These are phyloP conservation scores for Pharus latifolius DNA, from an alignment of 176 grass and related monocot genomes.

Conservation along the genomic window DNA sequence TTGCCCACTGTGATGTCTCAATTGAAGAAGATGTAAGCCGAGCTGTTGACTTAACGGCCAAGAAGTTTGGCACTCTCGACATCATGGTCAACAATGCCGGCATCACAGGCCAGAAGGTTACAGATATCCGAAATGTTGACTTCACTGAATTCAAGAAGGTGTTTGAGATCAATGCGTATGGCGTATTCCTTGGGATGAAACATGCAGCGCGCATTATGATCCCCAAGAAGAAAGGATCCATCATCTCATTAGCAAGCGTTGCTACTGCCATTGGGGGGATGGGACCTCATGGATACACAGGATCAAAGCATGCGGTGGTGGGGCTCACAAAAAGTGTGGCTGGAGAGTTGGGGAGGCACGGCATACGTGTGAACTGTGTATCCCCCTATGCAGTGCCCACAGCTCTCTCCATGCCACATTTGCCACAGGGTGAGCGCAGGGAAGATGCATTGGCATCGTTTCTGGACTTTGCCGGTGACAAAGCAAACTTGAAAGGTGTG, in stretches of 20 bases:
- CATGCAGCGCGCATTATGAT: constrained; percentile 80
- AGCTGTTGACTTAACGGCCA: constrained; percentile 31
- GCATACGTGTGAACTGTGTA: constrained; percentile 81
- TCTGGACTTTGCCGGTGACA: constrained; percentile 25
- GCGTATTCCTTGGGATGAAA: constrained; percentile 80
- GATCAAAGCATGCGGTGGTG: constrained; percentile 61
- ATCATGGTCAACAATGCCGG: constrained; percentile 91
- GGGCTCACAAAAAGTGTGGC: constrained; percentile 75
- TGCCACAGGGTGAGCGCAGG: constrained; percentile 23
- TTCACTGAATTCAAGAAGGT: constrained; percentile 44
- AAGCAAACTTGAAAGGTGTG: constrained; percentile 71
- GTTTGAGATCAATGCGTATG: constrained; percentile 63
- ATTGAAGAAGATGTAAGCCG: constrained; percentile 50
- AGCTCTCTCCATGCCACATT: constrained; percentile 34
- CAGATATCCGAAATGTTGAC: constrained; percentile 48
- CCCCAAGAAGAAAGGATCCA: constrained; percentile 43
- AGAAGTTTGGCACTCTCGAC: constrained; percentile 62
- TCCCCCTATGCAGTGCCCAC: constrained; percentile 68
- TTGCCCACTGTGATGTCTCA: constrained; percentile 67
- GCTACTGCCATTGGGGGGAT: constrained; percentile 40
- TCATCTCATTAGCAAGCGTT: constrained; percentile 58
- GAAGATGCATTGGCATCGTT: constrained; percentile 23
- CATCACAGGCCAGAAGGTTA: constrained; percentile 42
- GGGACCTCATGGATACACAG: constrained; percentile 68
- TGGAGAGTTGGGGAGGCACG: constrained; percentile 57